Percentiles rank a stretch among this genome's conserved stretches.
phyloP scores from a whole-genome alignment of 192 early-diverging fungal species.

The Umbelopsis vinacea region DNA sequence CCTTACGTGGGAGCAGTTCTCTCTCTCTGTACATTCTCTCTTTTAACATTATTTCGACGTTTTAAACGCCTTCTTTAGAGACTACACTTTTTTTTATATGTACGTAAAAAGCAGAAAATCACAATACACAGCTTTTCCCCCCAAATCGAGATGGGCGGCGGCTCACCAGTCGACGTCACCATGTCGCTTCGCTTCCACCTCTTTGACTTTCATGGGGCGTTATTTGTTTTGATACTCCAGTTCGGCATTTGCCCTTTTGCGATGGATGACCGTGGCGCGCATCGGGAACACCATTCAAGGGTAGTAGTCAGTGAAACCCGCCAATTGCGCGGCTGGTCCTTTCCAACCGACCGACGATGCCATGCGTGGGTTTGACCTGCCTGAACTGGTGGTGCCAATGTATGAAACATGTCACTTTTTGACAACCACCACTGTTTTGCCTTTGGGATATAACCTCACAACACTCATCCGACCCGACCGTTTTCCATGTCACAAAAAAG shows the following conservation, averaged over 20 bases:
- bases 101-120: not conserved
- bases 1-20: not conserved
- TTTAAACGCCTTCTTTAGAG: not conserved
- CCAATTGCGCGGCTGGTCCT: not conserved
- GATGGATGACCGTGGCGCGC: not conserved
- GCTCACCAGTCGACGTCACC: not conserved
- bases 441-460: not conserved
- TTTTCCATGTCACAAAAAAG: not conserved
- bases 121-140: too few relatives aligned
- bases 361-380: not conserved
- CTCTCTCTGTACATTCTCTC: conserved; percentile 5
- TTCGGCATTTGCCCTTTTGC: conserved; percentile 25
- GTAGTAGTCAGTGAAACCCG: not conserved
- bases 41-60: not conserved
- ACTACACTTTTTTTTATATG: not conserved
- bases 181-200: not conserved
- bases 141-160: too few relatives aligned
- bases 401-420: too few relatives aligned
- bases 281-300: conserved; percentile 5
- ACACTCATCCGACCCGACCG: not conserved
- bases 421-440: not conserved
- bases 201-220: not conserved
- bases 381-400: not conserved
- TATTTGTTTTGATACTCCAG: not conserved
- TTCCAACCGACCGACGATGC: too few relatives aligned